phyloP scores from a whole-genome alignment of 2,329 filamentous ascomycete genomes.

The Sarocladium brachiariae region DNA sequence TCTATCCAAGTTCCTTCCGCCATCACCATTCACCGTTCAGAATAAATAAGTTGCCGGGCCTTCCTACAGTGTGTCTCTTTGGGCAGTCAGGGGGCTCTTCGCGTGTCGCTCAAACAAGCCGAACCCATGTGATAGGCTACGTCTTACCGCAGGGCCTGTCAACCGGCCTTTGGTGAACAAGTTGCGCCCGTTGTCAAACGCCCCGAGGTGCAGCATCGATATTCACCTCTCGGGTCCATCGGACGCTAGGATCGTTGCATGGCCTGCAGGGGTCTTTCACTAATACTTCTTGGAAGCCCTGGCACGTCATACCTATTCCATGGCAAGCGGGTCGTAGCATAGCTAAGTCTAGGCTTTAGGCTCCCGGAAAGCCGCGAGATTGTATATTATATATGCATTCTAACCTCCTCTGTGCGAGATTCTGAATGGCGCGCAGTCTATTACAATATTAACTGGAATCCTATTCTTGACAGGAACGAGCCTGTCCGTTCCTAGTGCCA shows the following conservation, averaged over 20 bases:
- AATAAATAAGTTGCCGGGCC: too few relatives aligned
- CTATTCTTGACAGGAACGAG: too few relatives aligned
- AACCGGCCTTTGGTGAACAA: background rate
- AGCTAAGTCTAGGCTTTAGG: background rate
- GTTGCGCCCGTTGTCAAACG: background rate
- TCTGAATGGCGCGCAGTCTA: too few relatives aligned
- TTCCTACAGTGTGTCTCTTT: background rate
- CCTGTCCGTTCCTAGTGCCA: too few relatives aligned
- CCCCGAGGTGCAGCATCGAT: background rate
- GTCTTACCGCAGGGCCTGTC: background rate
- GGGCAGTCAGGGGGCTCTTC: background rate
- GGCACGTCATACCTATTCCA: slow-evolving; percentile 8
- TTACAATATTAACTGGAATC: too few relatives aligned
- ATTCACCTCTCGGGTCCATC: slow-evolving; percentile 1
- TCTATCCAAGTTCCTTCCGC: too few relatives aligned
- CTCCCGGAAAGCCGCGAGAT: background rate
- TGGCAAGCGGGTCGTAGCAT: background rate
- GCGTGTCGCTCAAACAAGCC: background rate
- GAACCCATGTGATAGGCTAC: background rate
- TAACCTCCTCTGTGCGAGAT: too few relatives aligned
- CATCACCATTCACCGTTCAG: too few relatives aligned
- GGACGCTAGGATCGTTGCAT: slow-evolving; percentile 6
- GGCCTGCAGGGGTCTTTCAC: background rate
- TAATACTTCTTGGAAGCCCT: background rate
- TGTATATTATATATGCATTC: too few relatives aligned